These are phyloP conservation scores for Nannizziopsis barbatae DNA, from an alignment of 2,329 filamentous ascomycete species.

Conservation along the genomic window DNA sequence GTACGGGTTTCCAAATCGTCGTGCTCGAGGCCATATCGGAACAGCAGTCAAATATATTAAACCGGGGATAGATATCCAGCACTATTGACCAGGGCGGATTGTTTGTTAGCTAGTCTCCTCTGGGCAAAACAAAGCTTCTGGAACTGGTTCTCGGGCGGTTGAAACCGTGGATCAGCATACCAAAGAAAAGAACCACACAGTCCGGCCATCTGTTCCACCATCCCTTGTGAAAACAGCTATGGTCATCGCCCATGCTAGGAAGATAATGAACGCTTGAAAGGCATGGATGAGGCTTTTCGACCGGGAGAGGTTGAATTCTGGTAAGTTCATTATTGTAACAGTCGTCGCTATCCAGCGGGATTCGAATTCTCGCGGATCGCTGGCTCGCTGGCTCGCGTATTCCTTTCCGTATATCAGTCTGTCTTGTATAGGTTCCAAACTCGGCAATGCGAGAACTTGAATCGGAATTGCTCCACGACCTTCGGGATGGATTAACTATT, in stretches of 20 bases:
- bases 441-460: too few relatives aligned
- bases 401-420: not conserved
- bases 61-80: constrained; percentile 48
- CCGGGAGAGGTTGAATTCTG: constrained; percentile 23
- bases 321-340: constrained; percentile 12
- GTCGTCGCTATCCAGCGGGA: not conserved
- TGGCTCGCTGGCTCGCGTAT: not conserved
- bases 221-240: constrained; percentile 48
- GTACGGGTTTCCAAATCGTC: constrained; percentile 49
- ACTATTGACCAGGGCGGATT: constrained; percentile 32
- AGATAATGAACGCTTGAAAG: constrained; percentile 45
- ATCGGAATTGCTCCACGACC: too few relatives aligned
- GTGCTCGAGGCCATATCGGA: constrained; percentile 49
- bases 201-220: constrained; percentile 43
- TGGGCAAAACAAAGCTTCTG: not conserved
- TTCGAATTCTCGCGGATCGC: too few relatives aligned
- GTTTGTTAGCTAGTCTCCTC: constrained; percentile 1
- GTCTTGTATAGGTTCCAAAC: not conserved
- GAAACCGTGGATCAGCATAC: constrained; percentile 29
- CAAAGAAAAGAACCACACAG: constrained; percentile 48
- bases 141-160: not conserved
- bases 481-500: too few relatives aligned
- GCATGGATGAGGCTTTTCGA: constrained; percentile 47
- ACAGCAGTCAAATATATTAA: constrained; percentile 50
- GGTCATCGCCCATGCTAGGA: constrained; percentile 47